These are phyloP conservation scores for Nymphaea colorata DNA, from an alignment of 164 flowering plant species.

Conservation along the genomic window DNA sequence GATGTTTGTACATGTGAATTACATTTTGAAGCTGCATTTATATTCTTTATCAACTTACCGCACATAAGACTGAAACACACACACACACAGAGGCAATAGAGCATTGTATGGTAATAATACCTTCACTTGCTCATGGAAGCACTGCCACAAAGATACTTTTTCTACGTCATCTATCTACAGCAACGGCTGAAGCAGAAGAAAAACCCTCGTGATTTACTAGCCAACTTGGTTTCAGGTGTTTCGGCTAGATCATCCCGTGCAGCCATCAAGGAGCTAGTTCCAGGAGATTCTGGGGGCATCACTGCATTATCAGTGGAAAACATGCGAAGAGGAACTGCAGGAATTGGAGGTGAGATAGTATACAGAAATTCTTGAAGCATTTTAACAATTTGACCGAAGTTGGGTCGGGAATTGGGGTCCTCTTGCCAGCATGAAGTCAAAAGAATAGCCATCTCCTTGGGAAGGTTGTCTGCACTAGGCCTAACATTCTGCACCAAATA, in stretches of 20 bases:
- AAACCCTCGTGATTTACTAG: constrained; percentile 37
- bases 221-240: constrained; percentile 29
- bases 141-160: neutral
- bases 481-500: constrained; percentile 53
- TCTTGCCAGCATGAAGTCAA: constrained; percentile 91
- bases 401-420: constrained; percentile 76
- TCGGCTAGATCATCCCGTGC: constrained; percentile 33
- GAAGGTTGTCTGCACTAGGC: constrained; percentile 81
- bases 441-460: constrained; percentile 64
- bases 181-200: constrained; percentile 74
- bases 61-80: too few species aligned
- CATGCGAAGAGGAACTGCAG: constrained; percentile 36
- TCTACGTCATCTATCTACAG: constrained; percentile 17
- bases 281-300: constrained; percentile 87
- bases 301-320: constrained; percentile 46
- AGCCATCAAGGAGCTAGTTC: constrained; percentile 78
- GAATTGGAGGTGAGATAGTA: constrained; percentile 44
- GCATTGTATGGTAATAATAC: too few species aligned
- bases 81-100: too few species aligned
- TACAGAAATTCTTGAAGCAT: constrained; percentile 70
- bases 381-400: constrained; percentile 73
- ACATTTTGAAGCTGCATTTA: too few species aligned
- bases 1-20: too few species aligned
- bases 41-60: too few species aligned
- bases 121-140: neutral